phyloP scores from a whole-genome alignment of 345 rosid genomes.

The Draba incana region DNA sequence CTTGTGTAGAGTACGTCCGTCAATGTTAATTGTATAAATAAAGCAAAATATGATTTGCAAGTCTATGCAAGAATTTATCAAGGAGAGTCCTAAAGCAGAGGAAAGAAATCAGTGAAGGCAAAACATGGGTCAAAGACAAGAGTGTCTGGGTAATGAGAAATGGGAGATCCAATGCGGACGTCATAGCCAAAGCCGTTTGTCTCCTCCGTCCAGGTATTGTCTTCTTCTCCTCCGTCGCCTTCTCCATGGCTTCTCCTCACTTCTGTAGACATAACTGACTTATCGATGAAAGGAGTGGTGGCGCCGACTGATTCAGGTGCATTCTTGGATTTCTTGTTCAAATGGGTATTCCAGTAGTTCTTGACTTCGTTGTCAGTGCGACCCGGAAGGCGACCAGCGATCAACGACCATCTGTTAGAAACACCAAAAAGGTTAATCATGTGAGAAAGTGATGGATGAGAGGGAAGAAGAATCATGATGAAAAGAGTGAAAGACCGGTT shows the following conservation, averaged over 20 bases:
- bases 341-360: slow-evolving; percentile 94
- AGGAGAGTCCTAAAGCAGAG: slow-evolving; percentile 45
- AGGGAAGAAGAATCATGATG: neutral
- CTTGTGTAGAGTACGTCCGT: slow-evolving; percentile 38
- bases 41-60: slow-evolving; percentile 16
- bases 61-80: slow-evolving; percentile 43
- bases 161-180: slow-evolving; percentile 43
- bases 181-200: slow-evolving; percentile 46
- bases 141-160: slow-evolving; percentile 38
- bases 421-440: neutral
- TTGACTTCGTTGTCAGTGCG: slow-evolving; percentile 89
- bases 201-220: slow-evolving; percentile 46
- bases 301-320: slow-evolving; percentile 15
- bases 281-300: slow-evolving; percentile 10
- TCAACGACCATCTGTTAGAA: slow-evolving; percentile 68
- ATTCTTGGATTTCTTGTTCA: slow-evolving; percentile 62
- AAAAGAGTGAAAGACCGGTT: slow-evolving; percentile 52
- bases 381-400: slow-evolving; percentile 87
- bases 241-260: slow-evolving; percentile 26
- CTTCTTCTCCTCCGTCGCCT: slow-evolving; percentile 30
- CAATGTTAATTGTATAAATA: neutral
- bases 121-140: slow-evolving; percentile 46
- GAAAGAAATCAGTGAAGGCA: slow-evolving; percentile 53
- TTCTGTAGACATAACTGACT: slow-evolving; percentile 20
- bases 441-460: neutral